Conservation (phyloP, 2,329 filamentous ascomycete species). For the Endothia cerciana region DNA sequence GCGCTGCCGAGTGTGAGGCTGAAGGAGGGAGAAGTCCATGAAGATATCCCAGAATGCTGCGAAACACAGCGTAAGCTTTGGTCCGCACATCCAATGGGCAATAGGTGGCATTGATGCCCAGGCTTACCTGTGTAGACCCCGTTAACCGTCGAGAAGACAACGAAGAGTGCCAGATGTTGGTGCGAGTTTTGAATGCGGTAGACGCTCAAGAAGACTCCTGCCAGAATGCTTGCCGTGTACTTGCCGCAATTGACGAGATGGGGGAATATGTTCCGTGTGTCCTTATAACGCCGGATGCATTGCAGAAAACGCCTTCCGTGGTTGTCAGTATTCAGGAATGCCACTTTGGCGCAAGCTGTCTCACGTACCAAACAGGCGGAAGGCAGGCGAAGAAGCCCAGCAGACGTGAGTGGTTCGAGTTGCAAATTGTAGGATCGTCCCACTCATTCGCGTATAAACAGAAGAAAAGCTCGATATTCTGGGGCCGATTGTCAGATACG, state of each 20-base stretch:
- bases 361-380: constrained; percentile 64
- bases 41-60: constrained; percentile 86
- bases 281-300: constrained; percentile 85
- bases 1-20: constrained; percentile 69
- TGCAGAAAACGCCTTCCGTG: constrained; percentile 78
- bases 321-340: neutral
- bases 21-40: constrained; percentile 95
- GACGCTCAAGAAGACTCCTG: constrained; percentile 77
- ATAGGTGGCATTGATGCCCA: neutral
- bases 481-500: neutral
- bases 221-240: constrained; percentile 82
- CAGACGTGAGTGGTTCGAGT: constrained; percentile 80
- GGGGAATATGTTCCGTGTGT: constrained; percentile 86
- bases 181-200: constrained; percentile 73
- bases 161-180: constrained; percentile 70
- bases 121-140: constrained; percentile 75
- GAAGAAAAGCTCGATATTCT: constrained; percentile 93
- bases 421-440: constrained; percentile 75
- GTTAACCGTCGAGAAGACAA: constrained; percentile 81
- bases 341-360: neutral
- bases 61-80: neutral
- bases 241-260: constrained; percentile 93
- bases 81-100: no score
- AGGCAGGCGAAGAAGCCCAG: constrained; percentile 84
- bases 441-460: constrained; percentile 86